Conservation (phyloP, 2,329 filamentous ascomycete species). For the Aspergillus hortae region DNA sequence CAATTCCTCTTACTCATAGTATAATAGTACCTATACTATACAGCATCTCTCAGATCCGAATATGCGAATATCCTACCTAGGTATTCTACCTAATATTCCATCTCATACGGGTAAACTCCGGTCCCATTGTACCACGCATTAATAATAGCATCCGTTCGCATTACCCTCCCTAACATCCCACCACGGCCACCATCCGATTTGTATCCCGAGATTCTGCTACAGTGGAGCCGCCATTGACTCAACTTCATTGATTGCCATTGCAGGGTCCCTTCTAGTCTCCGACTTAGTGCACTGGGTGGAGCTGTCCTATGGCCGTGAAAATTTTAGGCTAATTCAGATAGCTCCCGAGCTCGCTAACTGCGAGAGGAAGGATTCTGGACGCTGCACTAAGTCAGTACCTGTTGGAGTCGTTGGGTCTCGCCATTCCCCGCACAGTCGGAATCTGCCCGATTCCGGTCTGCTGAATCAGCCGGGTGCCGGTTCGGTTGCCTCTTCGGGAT, state of each 20-base stretch:
- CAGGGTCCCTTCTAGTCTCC: no score
- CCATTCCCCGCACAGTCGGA: slow-evolving; percentile 16
- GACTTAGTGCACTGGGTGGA: slow-evolving; percentile 1
- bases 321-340: slow-evolving; percentile 9
- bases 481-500: background rate
- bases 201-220: no score
- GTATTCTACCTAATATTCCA: background rate
- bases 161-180: background rate
- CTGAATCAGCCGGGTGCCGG: slow-evolving; percentile 8
- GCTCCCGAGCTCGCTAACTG: slow-evolving; percentile 13
- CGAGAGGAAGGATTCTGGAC: slow-evolving; percentile 23
- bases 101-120: slow-evolving; percentile 3
- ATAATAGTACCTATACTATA: no score
- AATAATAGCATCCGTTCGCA: background rate
- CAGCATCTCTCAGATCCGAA: no score
- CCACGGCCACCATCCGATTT: background rate
- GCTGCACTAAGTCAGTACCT: background rate
- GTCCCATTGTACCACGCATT: background rate
- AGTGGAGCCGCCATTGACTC: no score
- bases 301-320: slow-evolving; percentile 15
- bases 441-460: slow-evolving; percentile 12
- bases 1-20: no score
- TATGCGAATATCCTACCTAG: no score
- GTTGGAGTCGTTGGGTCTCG: background rate
- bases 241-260: no score